These are phyloP conservation scores for Zea luxurians DNA, from an alignment of 176 grass and related monocot species.

Conservation along the genomic window DNA sequence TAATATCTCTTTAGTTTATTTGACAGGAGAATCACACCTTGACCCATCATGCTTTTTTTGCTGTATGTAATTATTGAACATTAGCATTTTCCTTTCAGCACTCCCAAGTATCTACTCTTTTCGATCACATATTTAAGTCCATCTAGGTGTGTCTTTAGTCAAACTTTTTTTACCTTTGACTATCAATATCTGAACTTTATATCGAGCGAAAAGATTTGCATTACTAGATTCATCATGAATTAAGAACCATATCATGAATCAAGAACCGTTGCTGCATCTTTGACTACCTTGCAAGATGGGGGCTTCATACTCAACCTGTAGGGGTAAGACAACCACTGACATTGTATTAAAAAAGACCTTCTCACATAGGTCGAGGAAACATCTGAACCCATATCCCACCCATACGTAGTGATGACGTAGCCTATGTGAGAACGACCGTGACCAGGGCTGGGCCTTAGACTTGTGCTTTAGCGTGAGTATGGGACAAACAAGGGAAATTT, in stretches of 20 bases:
- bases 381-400: no score
- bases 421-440: no score
- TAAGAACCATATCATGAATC: not conserved
- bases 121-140: not conserved
- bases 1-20: constrained; percentile 3
- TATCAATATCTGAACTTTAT: not conserved
- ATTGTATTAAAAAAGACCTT: no score
- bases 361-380: no score
- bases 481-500: no score
- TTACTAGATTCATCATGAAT: not conserved
- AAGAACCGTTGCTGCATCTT: not conserved
- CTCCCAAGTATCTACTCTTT: not conserved
- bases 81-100: not conserved
- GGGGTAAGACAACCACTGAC: no score
- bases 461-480: no score
- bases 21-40: not conserved
- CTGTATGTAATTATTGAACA: not conserved
- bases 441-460: no score
- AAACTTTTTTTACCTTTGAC: not conserved
- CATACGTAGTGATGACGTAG: no score
- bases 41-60: not conserved
- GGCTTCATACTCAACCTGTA: not conserved
- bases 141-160: not conserved
- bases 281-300: not conserved
- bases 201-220: not conserved